phyloP scores from a whole-genome alignment of 2,329 filamentous ascomycete genomes.

The Sporothrix sp. region DNA sequence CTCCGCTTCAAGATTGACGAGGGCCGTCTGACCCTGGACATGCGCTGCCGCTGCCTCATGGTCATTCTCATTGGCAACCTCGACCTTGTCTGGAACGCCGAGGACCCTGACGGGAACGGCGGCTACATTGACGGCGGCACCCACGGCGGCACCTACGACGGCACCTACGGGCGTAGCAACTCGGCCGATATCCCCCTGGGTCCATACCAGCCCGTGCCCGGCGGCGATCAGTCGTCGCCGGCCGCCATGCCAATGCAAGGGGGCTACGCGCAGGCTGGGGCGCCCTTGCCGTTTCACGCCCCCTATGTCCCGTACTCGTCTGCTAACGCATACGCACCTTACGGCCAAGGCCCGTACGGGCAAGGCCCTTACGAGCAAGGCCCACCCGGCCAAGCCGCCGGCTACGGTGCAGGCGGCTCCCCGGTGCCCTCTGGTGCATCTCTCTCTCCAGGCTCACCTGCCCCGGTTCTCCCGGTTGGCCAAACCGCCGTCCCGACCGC shows the following conservation, averaged over 20 bases:
- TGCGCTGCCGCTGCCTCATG: constrained; percentile 21
- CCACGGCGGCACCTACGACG: background rate
- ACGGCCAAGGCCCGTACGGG: too few relatives aligned
- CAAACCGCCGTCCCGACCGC: background rate
- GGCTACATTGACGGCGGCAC: constrained; percentile 7
- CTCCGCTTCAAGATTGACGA: constrained; percentile 17
- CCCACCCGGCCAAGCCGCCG: background rate
- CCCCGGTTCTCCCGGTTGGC: background rate
- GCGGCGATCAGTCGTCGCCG: background rate
- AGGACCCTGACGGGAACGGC: constrained; percentile 2
- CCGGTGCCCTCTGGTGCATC: background rate
- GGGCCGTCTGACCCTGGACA: constrained; percentile 19
- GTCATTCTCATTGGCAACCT: constrained; percentile 24
- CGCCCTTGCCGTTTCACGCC: background rate
- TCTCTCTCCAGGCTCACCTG: background rate
- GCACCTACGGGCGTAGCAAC: background rate
- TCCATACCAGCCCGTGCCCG: background rate
- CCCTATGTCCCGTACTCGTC: background rate
- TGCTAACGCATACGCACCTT: background rate
- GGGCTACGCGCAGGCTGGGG: background rate
- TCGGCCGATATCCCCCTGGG: constrained; percentile 5
- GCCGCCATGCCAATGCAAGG: background rate
- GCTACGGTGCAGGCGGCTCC: background rate
- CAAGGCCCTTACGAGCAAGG: too few relatives aligned
- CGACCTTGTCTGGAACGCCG: constrained; percentile 20